Evolutionary conservation across 2,329 filamentous ascomycete genomes (phyloP).

Genomic region (Colletotrichum sp.): DNA sequence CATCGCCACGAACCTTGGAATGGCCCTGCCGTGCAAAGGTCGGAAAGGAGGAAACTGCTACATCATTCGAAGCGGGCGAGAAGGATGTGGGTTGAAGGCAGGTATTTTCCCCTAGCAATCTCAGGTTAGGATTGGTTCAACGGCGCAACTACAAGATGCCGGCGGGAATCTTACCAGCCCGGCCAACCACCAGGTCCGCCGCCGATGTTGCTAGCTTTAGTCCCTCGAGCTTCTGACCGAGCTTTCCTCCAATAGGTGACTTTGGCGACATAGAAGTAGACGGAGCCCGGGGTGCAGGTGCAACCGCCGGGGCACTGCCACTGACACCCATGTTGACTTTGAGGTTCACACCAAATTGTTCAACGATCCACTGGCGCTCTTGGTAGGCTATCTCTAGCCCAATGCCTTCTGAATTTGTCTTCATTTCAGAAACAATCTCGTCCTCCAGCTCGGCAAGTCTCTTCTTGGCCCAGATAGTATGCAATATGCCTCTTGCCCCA

Average conservation of each 20-base stretch:
- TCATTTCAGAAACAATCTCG: conserved; percentile 78
- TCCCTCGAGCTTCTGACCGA: conserved; percentile 82
- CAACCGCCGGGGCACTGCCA: not conserved
- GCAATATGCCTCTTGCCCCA: conserved; percentile 81
- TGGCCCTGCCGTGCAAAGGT: conserved; percentile 27
- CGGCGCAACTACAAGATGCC: not conserved
- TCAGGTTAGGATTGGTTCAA: not conserved
- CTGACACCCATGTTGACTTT: conserved; percentile 38
- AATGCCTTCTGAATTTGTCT: conserved; percentile 78
- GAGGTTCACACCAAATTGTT: conserved; percentile 71
- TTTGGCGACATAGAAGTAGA: conserved; percentile 61
- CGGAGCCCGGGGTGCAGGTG: not conserved
- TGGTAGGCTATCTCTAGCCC: conserved; percentile 83
- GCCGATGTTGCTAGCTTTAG: conserved; percentile 79
- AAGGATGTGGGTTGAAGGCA: conserved; percentile 36
- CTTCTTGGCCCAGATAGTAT: conserved; percentile 90
- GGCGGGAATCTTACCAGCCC: conserved; percentile 50
- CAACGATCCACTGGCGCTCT: conserved; percentile 85
- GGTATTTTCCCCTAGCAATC: not conserved
- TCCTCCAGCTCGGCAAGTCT: conserved; percentile 75
- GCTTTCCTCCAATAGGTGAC: conserved; percentile 68
- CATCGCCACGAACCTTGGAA: not conserved
- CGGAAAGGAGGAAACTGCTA: conserved; percentile 41
- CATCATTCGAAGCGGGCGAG: conserved; percentile 34
- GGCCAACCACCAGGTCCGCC: conserved; percentile 61